Percentiles rank a stretch among this genome's conserved stretches.
Evolutionary conservation across 805 yeast genomes (phyloP).

Genomic region (Wickerhamomyces strasburgensis): DNA sequence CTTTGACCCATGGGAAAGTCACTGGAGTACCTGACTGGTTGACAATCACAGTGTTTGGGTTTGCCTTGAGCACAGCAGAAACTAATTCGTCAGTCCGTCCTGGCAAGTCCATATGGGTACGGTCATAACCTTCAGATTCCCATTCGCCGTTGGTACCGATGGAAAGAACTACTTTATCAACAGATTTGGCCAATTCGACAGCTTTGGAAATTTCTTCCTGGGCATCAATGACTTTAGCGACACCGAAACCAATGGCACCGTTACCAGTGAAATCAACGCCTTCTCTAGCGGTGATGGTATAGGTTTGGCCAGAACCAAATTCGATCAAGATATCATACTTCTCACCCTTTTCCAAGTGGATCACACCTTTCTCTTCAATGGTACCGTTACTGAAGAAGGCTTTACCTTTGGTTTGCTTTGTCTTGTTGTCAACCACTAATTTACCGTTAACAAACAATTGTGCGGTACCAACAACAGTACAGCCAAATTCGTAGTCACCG

Average conservation of each 20-base stretch:
- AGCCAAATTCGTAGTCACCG: conserved; percentile 48
- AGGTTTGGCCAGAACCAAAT: conserved; percentile 47
- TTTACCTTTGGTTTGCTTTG: conserved; percentile 44
- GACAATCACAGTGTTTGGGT: conserved; percentile 48
- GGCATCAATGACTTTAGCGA: conserved; percentile 25
- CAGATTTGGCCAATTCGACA: conserved; percentile 41
- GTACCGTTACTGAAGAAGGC: conserved; percentile 54
- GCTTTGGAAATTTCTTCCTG: conserved; percentile 36
- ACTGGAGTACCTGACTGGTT: conserved; percentile 63
- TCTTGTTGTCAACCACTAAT: conserved; percentile 51
- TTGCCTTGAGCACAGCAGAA: conserved; percentile 40
- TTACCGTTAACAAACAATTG: conserved; percentile 47
- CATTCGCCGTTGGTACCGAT: conserved; percentile 52
- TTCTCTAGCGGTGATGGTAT: conserved; percentile 9
- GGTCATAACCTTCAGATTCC: conserved; percentile 60
- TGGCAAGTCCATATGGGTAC: conserved; percentile 48
- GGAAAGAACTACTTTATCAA: conserved; percentile 48
- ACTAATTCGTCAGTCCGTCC: conserved; percentile 43
- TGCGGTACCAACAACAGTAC: conserved; percentile 50
- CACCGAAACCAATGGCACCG: conserved; percentile 33
- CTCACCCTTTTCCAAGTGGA: conserved; percentile 38
- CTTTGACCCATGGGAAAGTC: conserved; percentile 47
- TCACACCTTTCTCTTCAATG: conserved; percentile 38
- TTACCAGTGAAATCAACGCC: conserved; percentile 29
- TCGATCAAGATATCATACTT: conserved; percentile 42